Conservation (phyloP, 306 rosid species). For the Parietaria judaica region DNA sequence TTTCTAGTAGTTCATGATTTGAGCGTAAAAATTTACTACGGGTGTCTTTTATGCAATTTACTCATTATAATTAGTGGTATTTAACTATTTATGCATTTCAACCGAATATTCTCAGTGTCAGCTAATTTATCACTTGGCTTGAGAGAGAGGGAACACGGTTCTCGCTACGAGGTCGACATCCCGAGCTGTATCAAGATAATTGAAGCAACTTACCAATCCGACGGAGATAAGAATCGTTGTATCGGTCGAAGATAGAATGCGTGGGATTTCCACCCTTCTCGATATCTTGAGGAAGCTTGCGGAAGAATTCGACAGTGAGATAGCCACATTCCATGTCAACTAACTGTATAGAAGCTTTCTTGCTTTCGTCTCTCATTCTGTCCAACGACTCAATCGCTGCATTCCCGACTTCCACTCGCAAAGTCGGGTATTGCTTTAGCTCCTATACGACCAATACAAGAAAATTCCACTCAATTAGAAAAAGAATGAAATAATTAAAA, state of each 20-base stretch:
- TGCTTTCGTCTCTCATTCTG: constrained; percentile 39
- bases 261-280: constrained; percentile 46
- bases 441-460: constrained; percentile 20
- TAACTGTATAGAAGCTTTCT: constrained; percentile 30
- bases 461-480: neutral
- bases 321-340: constrained; percentile 45
- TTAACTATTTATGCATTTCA: too few relatives aligned
- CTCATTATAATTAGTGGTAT: too few relatives aligned
- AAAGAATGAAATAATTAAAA: neutral
- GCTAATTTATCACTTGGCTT: too few relatives aligned
- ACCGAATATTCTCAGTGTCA: too few relatives aligned
- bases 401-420: constrained; percentile 31
- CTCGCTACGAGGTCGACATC: too few relatives aligned
- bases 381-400: constrained; percentile 35
- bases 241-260: constrained; percentile 32
- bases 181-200: too few relatives aligned
- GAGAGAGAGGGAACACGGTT: too few relatives aligned
- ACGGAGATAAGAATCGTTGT: constrained; percentile 33
- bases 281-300: constrained; percentile 47
- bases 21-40: too few relatives aligned
- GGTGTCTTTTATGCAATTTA: too few relatives aligned
- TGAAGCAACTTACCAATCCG: constrained; percentile 26
- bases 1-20: too few relatives aligned
- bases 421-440: constrained; percentile 34
- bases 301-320: constrained; percentile 39